phyloP scores from a whole-genome alignment of 2,329 filamentous ascomycete genomes.

The Phaeosphaeriaceae sp. region DNA sequence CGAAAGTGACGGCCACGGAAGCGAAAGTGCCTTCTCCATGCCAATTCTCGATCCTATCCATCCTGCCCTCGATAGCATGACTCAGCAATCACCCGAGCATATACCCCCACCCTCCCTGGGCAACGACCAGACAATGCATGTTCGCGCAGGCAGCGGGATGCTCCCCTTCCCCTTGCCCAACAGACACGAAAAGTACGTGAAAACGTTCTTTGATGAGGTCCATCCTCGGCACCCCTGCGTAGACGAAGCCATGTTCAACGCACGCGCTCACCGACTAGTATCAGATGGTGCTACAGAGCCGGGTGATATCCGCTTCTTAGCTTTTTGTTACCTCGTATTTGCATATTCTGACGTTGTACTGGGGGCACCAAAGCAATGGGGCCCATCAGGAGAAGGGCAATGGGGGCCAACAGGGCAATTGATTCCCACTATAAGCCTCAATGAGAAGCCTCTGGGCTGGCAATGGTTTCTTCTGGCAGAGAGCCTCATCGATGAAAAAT shows the following conservation, averaged over 20 bases:
- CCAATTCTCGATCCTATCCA: conserved; percentile 31
- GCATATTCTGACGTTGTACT: conserved; percentile 27
- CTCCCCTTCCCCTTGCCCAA: conserved; percentile 28
- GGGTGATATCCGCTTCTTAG: conserved; percentile 32
- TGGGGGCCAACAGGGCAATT: too few relatives aligned
- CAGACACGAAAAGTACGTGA: conserved; percentile 32
- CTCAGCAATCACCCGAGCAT: conserved; percentile 17
- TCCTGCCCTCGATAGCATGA: conserved; percentile 25
- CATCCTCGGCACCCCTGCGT: conserved; percentile 37
- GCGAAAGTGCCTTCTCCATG: conserved; percentile 27
- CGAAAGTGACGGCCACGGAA: conserved; percentile 24
- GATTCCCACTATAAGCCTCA: background rate
- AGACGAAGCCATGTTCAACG: conserved; percentile 36
- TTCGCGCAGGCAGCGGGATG: conserved; percentile 25
- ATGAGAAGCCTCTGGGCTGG: conserved; percentile 31
- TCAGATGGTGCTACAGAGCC: conserved; percentile 19
- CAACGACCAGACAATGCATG: conserved; percentile 4
- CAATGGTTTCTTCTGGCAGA: conserved; percentile 39
- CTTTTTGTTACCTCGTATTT: conserved; percentile 40
- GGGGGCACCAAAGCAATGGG: conserved; percentile 1
- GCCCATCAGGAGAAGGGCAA: background rate
- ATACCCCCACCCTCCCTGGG: conserved; percentile 4
- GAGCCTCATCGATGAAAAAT: conserved; percentile 32
- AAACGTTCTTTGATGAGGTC: conserved; percentile 37
- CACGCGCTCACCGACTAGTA: conserved; percentile 30